Conservation (phyloP, 164 flowering plant genomes). For the Vitis vinifera region ASM3070453v1 NC_081815.1:4319501-4320000, state of each 20-base stretch:
- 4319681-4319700: neutral
- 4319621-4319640: neutral
- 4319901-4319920: neutral
- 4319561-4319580: too few relatives aligned
- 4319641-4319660: neutral
- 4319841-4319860: neutral
- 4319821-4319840: conserved; percentile 1
- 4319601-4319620: neutral
- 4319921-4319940: too few relatives aligned
- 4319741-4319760: neutral
- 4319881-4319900: neutral
- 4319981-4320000: too few relatives aligned
- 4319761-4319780: neutral
- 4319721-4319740: neutral
- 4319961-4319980: too few relatives aligned
- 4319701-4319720: neutral
- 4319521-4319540: too few relatives aligned
- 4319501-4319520: too few relatives aligned
- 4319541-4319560: too few relatives aligned
- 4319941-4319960: too few relatives aligned
- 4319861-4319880: neutral
- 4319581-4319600: too few relatives aligned
- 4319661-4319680: neutral
- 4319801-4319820: neutral
- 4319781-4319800: neutral